A percentile compares a stretch with the other conserved stretches of the same genome.
Evolutionary conservation across 352 stramenopile species (phyloP).

Genomic region (Pythium apleroticum): DNA sequence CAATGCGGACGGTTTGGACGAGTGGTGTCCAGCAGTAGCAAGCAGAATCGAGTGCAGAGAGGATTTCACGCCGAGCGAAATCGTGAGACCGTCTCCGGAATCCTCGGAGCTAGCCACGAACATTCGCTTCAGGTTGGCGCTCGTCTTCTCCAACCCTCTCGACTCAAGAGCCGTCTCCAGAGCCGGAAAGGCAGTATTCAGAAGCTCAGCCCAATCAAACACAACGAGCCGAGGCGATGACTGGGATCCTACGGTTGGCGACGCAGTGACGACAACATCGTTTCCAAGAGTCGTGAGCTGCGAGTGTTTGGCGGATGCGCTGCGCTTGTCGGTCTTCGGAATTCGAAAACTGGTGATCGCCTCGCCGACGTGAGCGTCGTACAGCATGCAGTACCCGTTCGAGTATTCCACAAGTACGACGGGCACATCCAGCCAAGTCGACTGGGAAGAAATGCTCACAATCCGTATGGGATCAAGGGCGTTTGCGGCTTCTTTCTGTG

Average conservation of each 20-base stretch:
- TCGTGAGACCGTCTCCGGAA: not conserved
- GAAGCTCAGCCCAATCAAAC: constrained; percentile 45
- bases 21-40: constrained; percentile 2
- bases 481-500: constrained; percentile 1
- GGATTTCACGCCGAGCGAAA: constrained; percentile 13
- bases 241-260: not conserved
- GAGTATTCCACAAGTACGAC: constrained; percentile 45
- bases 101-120: constrained; percentile 25
- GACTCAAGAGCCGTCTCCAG: constrained; percentile 28
- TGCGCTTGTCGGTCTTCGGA: constrained; percentile 1
- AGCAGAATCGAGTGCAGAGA: constrained; percentile 23
- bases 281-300: not conserved
- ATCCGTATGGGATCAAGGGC: constrained; percentile 21
- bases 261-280: constrained; percentile 21
- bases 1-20: not conserved
- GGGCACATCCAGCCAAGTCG: constrained; percentile 34
- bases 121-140: constrained; percentile 30
- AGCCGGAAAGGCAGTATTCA: constrained; percentile 36
- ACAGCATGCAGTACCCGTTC: constrained; percentile 45
- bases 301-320: not conserved
- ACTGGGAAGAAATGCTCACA: constrained; percentile 19
- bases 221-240: not conserved
- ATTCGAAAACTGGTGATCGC: constrained; percentile 42
- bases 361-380: constrained; percentile 43
- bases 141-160: constrained; percentile 24